Percentiles rank a stretch among this genome's conserved stretches.
Evolutionary conservation across 2,329 filamentous ascomycete genomes (phyloP).

Genomic region (Lachnellula occidentalis): DNA sequence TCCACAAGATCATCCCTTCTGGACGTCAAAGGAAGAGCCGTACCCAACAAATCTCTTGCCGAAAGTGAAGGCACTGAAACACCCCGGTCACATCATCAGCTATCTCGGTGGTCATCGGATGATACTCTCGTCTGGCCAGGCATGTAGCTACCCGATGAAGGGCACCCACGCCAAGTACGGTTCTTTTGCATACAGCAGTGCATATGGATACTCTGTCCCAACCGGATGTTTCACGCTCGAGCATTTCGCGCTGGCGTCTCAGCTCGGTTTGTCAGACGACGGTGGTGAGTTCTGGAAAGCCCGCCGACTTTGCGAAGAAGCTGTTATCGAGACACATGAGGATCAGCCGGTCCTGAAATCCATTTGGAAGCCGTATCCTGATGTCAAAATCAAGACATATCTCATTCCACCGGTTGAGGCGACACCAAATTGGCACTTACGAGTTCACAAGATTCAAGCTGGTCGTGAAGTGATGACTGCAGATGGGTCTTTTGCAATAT

Average conservation of each 20-base stretch:
- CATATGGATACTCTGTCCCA: slow-evolving; percentile 72
- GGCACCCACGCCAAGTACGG: slow-evolving; percentile 79
- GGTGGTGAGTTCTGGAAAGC: slow-evolving; percentile 76
- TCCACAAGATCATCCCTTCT: slow-evolving; percentile 66
- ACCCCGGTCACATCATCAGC: slow-evolving; percentile 69
- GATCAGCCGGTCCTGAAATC: slow-evolving; percentile 58
- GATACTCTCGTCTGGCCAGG: slow-evolving; percentile 69
- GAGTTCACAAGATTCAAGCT: slow-evolving; percentile 56
- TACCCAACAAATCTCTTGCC: slow-evolving; percentile 51
- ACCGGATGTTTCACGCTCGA: slow-evolving; percentile 71
- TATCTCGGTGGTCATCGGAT: slow-evolving; percentile 70
- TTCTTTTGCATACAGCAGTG: slow-evolving; percentile 70
- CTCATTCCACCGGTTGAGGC: slow-evolving; percentile 55
- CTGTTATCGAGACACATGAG: slow-evolving; percentile 52
- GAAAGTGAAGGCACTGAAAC: slow-evolving; percentile 53
- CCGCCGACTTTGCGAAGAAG: slow-evolving; percentile 60
- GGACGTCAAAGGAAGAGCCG: slow-evolving; percentile 62
- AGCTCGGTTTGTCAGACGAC: slow-evolving; percentile 71
- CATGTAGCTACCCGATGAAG: slow-evolving; percentile 78
- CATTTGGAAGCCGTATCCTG: slow-evolving; percentile 64
- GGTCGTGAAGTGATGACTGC: slow-evolving; percentile 62
- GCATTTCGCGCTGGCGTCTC: slow-evolving; percentile 70
- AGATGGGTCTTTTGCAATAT: slow-evolving; percentile 70
- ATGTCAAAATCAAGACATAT: slow-evolving; percentile 61
- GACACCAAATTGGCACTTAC: slow-evolving; percentile 64